Evolutionary conservation across 768 basidiomycete genomes (phyloP), one percentile per base, ranked within the genome.

Genomic region (Clavulina sp.): DNA sequence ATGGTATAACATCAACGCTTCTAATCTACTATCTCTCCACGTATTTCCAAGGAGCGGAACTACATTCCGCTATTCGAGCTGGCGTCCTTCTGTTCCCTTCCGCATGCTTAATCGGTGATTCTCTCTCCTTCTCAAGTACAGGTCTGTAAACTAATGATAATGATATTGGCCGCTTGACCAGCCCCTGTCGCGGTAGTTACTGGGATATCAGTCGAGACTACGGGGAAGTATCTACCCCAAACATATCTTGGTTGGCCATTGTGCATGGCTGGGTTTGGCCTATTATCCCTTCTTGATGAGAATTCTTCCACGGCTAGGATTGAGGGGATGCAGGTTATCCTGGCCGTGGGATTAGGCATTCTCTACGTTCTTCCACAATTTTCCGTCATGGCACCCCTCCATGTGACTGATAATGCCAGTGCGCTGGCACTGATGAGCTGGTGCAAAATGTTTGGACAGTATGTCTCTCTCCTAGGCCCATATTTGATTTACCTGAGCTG

Each of bases 101-200:
- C 41, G 61, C 67, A 4, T 63, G 70, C 50, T 56, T 67, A 13
- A 60, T 69, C 30, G 70, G n/a, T n/a, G n/a, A n/a, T n/a, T n/a
- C n/a, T n/a, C n/a, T n/a, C n/a, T n/a, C n/a, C n/a, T n/a, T n/a
- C n/a, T n/a, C n/a, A n/a, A n/a, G n/a, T n/a, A n/a, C n/a, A n/a
- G n/a, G n/a, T n/a, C n/a, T n/a, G n/a, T n/a, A n/a, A n/a, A n/a
- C n/a, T n/a, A n/a, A n/a, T n/a, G n/a, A n/a, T n/a, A n/a, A n/a
- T n/a, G n/a, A n/a, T n/a, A n/a, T n/a, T n/a, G n/a, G n/a, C n/a
- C n/a, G n/a, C n/a, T n/a, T n/a, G n/a, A n/a, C n/a, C n/a, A n/a
- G n/a, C 71, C 0, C 66, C 69, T 2, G 48, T 62, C 9, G 64
- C 69, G 1, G 61, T 75, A 29, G n/a, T n/a, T n/a, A n/a, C n/a